Evolutionary conservation across 805 yeast genomes (phyloP).

Genomic region (Candida rishiriensis): DNA sequence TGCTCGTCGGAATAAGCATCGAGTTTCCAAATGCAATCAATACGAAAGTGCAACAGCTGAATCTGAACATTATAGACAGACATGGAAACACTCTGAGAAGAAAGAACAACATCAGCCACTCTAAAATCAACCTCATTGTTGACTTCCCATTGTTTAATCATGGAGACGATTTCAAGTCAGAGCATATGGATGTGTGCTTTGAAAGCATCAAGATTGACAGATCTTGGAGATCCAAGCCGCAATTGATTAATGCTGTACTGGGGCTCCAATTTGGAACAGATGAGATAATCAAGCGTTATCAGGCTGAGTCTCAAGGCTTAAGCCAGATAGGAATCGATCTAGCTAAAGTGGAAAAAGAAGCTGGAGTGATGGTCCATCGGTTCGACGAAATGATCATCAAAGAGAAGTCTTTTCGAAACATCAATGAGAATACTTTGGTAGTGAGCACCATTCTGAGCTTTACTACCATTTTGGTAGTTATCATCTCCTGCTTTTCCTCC

Average conservation of each 20-base stretch:
- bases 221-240: constrained; percentile 24
- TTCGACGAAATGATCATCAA: constrained; percentile 9
- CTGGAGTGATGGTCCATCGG: constrained; percentile 14
- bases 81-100: constrained; percentile 26
- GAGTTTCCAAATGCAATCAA: constrained; percentile 15
- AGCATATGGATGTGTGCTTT: constrained; percentile 28
- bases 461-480: constrained; percentile 10
- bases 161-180: constrained; percentile 10
- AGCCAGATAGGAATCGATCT: constrained; percentile 9
- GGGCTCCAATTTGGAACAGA: constrained; percentile 25
- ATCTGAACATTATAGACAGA: constrained; percentile 25
- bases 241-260: constrained; percentile 14
- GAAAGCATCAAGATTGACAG: constrained; percentile 27
- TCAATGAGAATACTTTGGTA: constrained; percentile 23
- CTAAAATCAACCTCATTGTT: constrained; percentile 15
- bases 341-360: constrained; percentile 15
- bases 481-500: constrained; percentile 14
- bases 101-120: constrained; percentile 17
- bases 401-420: constrained; percentile 24
- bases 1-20: constrained; percentile 21
- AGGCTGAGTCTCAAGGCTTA: constrained; percentile 16
- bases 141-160: constrained; percentile 19
- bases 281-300: constrained; percentile 18
- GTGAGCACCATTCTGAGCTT: constrained; percentile 15
- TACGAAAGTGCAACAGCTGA: constrained; percentile 19